phyloP scores from a whole-genome alignment of 2,329 filamentous ascomycete genomes.

The Fusarium sp. region DNA sequence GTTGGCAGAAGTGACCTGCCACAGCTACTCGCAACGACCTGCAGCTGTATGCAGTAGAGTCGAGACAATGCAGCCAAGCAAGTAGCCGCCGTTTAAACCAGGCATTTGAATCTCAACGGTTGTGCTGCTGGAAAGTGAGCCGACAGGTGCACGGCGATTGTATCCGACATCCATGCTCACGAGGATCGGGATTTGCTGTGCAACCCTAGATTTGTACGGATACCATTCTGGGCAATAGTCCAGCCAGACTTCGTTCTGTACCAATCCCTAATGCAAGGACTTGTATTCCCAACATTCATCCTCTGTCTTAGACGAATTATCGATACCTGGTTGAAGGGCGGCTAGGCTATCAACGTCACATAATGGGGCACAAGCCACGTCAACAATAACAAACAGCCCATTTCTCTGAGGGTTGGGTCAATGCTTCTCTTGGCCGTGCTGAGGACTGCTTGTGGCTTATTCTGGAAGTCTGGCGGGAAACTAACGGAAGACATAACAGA shows the following conservation, averaged over 20 bases:
- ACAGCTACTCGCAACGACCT: not conserved
- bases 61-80: not conserved
- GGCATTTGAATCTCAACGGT: not conserved
- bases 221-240: not conserved
- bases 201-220: not conserved
- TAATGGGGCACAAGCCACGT: conserved; percentile 20
- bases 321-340: not conserved
- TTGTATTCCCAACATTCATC: not conserved
- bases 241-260: not conserved
- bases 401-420: not conserved
- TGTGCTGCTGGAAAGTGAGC: not conserved
- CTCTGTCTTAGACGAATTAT: not conserved
- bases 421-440: conserved; percentile 13
- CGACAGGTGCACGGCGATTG: conserved; percentile 4
- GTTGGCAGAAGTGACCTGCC: not conserved
- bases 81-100: not conserved
- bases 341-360: conserved; percentile 1
- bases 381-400: not conserved
- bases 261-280: conserved; percentile 9
- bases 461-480: conserved; percentile 25
- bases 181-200: conserved; percentile 6
- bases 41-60: not conserved
- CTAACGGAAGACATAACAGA: not conserved
- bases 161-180: not conserved
- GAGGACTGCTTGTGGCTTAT: conserved; percentile 7